Evolutionary conservation across 768 basidiomycete species (phyloP), one percentile per base, ranked within the genome.

Genomic region (Leccinum ochraceum): DNA sequence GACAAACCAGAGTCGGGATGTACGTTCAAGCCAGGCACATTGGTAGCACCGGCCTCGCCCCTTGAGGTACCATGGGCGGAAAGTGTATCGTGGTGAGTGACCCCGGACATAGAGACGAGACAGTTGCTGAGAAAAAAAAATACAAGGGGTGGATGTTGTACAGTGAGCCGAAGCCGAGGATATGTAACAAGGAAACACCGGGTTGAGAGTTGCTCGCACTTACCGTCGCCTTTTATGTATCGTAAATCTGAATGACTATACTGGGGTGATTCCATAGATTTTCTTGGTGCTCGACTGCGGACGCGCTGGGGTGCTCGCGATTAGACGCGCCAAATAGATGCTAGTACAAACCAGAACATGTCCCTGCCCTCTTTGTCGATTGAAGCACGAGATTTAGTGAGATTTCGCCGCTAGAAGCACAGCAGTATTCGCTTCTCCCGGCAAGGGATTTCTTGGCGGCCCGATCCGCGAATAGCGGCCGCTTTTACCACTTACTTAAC

Each of bases 361-460:
- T 9, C 30, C 48, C 30, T 53, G 8, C 68, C 54, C 42, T 36
- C 55, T 70, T 65, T 53, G 68, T 60, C 58, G 36, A 67, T 24
- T n/a, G 37, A 11, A 20, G 22, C 53, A 53, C 39, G 24, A 28
- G 28, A 32, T 56, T 55, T 17, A 26, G 49, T 46, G 48, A 46
- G 49, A 56, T 57, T 56, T 54, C 42, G 57, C 42, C 28, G 14
- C 17, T 42, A n/a, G 56, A 60, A 46, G 44, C 46, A 46, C 9
- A 28, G 42, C n/a, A n/a, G n/a, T 8, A 16, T 34, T 53, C 49
- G 37, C 59, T 53, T 54, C 62, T 52, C 26, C 24, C n/a, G 42
- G 42, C 42, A 44, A 32, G 26, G 54, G 53, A 53, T 11, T 53
- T 61, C 69, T 68, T 68, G 69, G 68, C 68, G 7, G 34, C 42